Percentiles rank a stretch among this genome's conserved stretches.
Conservation (phyloP, 768 basidiomycete species). For the Hygrocybe punicea region DNA sequence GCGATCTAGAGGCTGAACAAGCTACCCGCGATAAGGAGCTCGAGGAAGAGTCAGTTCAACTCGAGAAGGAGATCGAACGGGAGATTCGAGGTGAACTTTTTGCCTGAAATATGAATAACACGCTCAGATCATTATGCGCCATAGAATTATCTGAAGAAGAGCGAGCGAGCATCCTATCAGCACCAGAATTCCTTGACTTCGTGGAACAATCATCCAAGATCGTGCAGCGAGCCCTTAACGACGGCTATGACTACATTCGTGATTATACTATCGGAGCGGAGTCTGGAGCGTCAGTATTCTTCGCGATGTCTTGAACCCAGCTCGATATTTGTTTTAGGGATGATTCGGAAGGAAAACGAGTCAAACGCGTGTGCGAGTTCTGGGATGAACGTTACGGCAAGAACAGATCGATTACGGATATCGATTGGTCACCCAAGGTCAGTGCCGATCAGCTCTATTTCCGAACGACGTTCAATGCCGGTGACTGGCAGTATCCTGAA, state of each 20-base stretch:
- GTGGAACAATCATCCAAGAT: slow-evolving; percentile 94
- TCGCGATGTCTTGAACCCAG: not conserved
- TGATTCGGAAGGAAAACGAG: slow-evolving; percentile 83
- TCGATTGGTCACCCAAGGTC: slow-evolving; percentile 98
- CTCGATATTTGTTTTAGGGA: slow-evolving; percentile 48
- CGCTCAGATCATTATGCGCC: not conserved
- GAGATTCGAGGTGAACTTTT: slow-evolving; percentile 66
- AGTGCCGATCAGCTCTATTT: slow-evolving; percentile 4
- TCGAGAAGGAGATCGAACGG: slow-evolving; percentile 83
- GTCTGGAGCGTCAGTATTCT: slow-evolving; percentile 64
- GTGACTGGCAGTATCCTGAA: slow-evolving; percentile 75
- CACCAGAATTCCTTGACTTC: slow-evolving; percentile 90
- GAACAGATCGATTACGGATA: slow-evolving; percentile 91
- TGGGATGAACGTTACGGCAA: slow-evolving; percentile 87
- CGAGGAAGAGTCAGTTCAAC: slow-evolving; percentile 77
- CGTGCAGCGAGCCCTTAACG: slow-evolving; percentile 89
- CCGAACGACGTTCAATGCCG: not conserved
- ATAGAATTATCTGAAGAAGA: slow-evolving; percentile 87
- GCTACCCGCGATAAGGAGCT: slow-evolving; percentile 69
- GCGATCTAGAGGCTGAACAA: slow-evolving; percentile 67
- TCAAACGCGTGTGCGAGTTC: slow-evolving; percentile 94
- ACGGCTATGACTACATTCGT: slow-evolving; percentile 93
- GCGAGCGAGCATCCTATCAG: slow-evolving; percentile 72
- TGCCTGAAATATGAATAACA: not conserved
- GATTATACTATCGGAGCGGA: slow-evolving; percentile 94